phyloP scores from a whole-genome alignment of 140 eudicot genomes.

The Erigeron philadelphicus region DNA sequence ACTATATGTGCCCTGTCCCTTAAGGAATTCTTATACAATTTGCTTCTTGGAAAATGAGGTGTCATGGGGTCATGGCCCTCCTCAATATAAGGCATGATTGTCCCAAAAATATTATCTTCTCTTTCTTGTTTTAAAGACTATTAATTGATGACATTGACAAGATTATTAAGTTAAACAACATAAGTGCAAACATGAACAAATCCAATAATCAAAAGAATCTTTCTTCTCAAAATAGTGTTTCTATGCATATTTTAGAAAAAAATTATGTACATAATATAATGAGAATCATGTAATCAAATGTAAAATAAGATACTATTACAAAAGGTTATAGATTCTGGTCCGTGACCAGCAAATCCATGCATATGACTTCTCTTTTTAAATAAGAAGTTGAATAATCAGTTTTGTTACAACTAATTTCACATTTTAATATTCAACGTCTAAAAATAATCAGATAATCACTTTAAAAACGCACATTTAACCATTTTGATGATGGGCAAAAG shows the following conservation, averaged over 20 bases:
- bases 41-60: conserved; percentile 22
- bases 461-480: neutral
- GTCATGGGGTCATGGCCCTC: conserved; percentile 22
- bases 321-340: no score
- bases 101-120: conserved; percentile 10
- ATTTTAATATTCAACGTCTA: neutral
- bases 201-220: conserved; percentile 17
- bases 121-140: conserved; percentile 11
- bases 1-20: conserved; percentile 28
- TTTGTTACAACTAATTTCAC: neutral
- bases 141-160: conserved; percentile 2
- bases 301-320: no score
- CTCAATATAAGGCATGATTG: conserved; percentile 24
- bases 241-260: neutral
- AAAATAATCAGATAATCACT: conserved; percentile 3
- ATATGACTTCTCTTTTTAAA: no score
- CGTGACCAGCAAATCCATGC: no score
- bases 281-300: neutral
- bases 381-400: neutral
- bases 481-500: neutral
- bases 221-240: neutral
- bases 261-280: neutral
- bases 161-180: conserved; percentile 16
- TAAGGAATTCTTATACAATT: conserved; percentile 22
- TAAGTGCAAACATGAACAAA: conserved; percentile 19